These are phyloP conservation scores for Arachnomyces sp. DNA, from an alignment of 2,329 filamentous ascomycete genomes.

Conservation along the genomic window DNA sequence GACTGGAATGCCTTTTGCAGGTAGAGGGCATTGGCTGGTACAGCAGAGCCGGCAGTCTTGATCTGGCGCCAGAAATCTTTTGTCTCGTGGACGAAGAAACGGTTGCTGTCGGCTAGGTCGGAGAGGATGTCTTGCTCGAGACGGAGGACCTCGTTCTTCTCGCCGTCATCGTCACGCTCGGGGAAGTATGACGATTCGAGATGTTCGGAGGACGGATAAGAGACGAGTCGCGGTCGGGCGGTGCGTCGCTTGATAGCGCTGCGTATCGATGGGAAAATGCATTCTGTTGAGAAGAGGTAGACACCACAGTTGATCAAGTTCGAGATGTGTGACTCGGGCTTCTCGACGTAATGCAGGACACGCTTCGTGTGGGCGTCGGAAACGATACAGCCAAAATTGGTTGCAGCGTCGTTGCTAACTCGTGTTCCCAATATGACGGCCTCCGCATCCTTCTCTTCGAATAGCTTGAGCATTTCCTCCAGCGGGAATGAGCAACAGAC, in stretches of 20 bases:
- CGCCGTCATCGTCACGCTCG: conserved; percentile 63
- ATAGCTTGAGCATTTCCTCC: conserved; percentile 88
- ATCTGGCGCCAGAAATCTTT: conserved; percentile 99
- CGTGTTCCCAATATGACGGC: conserved; percentile 91
- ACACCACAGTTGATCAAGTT: conserved; percentile 99
- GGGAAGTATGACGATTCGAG: conserved; percentile 63
- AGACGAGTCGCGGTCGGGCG: conserved; percentile 80
- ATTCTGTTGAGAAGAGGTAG: conserved; percentile 92
- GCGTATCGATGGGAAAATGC: conserved; percentile 92
- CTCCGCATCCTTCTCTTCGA: conserved; percentile 91
- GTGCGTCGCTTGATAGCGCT: conserved; percentile 91
- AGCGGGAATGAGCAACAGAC: conserved; percentile 98
- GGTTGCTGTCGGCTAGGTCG: conserved; percentile 91
- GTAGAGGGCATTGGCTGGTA: conserved; percentile 94
- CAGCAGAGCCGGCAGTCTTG: conserved; percentile 95
- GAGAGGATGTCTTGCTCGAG: conserved; percentile 95
- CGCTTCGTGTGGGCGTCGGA: conserved; percentile 88
- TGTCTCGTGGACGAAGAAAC: conserved; percentile 97
- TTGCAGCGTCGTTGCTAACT: conserved; percentile 82
- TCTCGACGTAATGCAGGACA: conserved; percentile 98
- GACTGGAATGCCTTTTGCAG: conserved; percentile 87
- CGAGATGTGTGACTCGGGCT: conserved; percentile 93
- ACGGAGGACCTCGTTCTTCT: conserved; percentile 79
- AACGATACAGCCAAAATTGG: conserved; percentile 97
- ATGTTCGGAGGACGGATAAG: conserved; percentile 94